Base-by-base conservation (phyloP, 352 stramenopile genomes). In the Phytophthora sansomeana region DNA sequence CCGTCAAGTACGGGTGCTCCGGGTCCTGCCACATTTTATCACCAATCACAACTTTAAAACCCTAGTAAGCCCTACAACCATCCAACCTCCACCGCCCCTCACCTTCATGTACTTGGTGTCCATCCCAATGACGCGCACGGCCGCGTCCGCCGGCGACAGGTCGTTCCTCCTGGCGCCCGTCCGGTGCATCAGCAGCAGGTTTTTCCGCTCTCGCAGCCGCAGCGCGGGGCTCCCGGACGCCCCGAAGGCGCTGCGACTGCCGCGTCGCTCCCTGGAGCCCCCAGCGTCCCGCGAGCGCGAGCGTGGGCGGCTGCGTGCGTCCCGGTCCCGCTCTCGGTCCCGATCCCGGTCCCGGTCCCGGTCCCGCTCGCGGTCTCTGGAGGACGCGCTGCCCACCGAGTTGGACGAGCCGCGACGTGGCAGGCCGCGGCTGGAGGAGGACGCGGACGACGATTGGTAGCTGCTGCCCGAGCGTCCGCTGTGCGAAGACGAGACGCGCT, bases 81-180 rank as follows among this genome's bases (percentile, higher is more conserved):
- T 16, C 16, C 39, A 26, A 46, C 17, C 28, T 5, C 10, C 9
- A 49, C 35, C 44, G 33, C 16, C 36, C 48, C 51, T 14, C 61
- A 91, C 86, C 84, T 91, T 92, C 70, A 93, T 85, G 61, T 84
- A 95, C 44, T 77, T 79, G 2, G 63, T 68, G 52, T 95, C 85
- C 48, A 95, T 74, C 13, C 87, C 87, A 24, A 92, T 74, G 14
- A 92, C 73, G 11, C 81, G 75, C 24, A 75, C 59, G 4, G 87
- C 87, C 8, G 78, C 63, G n/a, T 92, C 85, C 0, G 63, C 49
- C 0, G 74, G 71, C 19, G 85, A 70, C 51, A 93, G 44, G 21
- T 77, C 84, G 33, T 75, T 65, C 19, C 81, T 68, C 11, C 85
- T 69, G 11, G 55, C 74, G 5, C 77, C 79, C 3, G 81, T 86